Conservation (phyloP, 169 alveolate species). For the Plasmodium relictum region DNA sequence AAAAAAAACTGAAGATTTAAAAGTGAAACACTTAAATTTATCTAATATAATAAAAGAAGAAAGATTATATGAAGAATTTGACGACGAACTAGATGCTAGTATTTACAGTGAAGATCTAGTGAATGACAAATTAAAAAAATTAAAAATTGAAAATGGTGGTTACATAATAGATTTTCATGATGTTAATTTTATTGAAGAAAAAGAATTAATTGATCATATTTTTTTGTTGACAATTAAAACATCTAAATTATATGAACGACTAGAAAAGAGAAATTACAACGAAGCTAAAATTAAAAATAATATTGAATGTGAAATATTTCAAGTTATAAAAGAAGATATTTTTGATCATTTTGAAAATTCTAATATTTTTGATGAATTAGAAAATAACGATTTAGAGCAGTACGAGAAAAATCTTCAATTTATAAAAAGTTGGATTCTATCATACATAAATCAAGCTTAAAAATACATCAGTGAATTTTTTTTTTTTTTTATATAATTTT, state of each 20-base stretch:
- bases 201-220: constrained; percentile 42
- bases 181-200: constrained; percentile 77
- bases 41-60: constrained; percentile 80
- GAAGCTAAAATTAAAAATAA: constrained; percentile 79
- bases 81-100: constrained; percentile 83
- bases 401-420: constrained; percentile 21
- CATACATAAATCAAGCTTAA: background rate
- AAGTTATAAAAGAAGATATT: constrained; percentile 81
- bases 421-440: constrained; percentile 39
- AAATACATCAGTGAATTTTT: no score
- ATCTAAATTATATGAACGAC: constrained; percentile 57
- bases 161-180: constrained; percentile 84
- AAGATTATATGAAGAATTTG: constrained; percentile 80
- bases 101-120: constrained; percentile 80
- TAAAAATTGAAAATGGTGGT: constrained; percentile 72
- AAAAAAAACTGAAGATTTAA: background rate
- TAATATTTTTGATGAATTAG: constrained; percentile 20
- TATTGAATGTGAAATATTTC: constrained; percentile 84
- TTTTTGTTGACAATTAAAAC: constrained; percentile 38
- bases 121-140: constrained; percentile 53
- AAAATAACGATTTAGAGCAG: constrained; percentile 36
- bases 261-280: constrained; percentile 79
- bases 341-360: constrained; percentile 11
- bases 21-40: constrained; percentile 77
- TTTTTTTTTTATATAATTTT: no score